A percentile compares a stretch with the other conserved stretches of the same genome.
These are phyloP conservation scores for Suhomyces ambrosiae DNA, from an alignment of 1,139 yeast species.

Conservation along the genomic window DNA sequence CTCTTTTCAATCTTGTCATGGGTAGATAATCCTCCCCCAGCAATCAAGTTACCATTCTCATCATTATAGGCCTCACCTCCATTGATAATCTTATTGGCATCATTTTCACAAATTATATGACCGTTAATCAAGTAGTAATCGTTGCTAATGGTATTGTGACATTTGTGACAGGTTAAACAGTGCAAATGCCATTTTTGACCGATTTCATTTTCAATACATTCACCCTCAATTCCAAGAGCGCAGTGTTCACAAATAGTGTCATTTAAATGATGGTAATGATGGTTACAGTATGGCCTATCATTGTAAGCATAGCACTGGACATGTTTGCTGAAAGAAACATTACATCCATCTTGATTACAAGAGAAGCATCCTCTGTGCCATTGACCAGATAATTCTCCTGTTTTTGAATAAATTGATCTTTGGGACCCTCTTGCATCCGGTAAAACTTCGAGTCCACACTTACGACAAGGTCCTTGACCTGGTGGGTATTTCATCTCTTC, in stretches of 20 bases:
- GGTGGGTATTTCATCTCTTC: conserved; percentile 42
- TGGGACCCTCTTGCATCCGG: conserved; percentile 50
- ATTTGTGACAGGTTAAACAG: conserved; percentile 61
- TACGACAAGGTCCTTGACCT: conserved; percentile 75
- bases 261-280: conserved; percentile 78
- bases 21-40: conserved; percentile 31
- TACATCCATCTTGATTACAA: conserved; percentile 61
- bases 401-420: conserved; percentile 67
- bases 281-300: conserved; percentile 79
- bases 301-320: conserved; percentile 77
- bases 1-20: conserved; percentile 47
- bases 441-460: conserved; percentile 52
- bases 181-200: conserved; percentile 65
- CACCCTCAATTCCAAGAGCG: conserved; percentile 81
- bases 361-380: conserved; percentile 90
- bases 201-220: conserved; percentile 78
- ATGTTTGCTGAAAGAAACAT: conserved; percentile 53
- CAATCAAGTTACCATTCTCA: conserved; percentile 24
- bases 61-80: conserved; percentile 27
- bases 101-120: conserved; percentile 52
- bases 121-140: conserved; percentile 63
- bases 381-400: conserved; percentile 83
- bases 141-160: conserved; percentile 46
- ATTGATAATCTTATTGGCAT: conserved; percentile 34
- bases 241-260: conserved; percentile 76